These are phyloP conservation scores for Penicillium soppii DNA, from an alignment of 495 filamentous ascomycete species.

Conservation along the genomic window DNA sequence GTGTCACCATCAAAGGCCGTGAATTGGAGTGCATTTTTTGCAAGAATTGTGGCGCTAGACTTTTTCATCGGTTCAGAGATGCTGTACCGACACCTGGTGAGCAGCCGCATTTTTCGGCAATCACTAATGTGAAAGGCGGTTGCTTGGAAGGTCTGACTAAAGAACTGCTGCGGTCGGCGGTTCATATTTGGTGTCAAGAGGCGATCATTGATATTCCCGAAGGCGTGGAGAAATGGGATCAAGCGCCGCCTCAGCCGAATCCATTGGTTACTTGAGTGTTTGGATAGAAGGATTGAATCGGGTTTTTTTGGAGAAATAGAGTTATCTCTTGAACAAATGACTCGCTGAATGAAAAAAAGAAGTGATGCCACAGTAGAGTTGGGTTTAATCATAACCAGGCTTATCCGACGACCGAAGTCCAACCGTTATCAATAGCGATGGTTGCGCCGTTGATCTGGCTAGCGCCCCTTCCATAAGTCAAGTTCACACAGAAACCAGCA, in stretches of 20 bases:
- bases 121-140: slow-evolving; percentile 60
- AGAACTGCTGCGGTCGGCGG: slow-evolving; percentile 50
- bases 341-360: too few relatives aligned
- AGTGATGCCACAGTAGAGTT: background rate
- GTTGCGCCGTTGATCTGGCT: slow-evolving; percentile 34
- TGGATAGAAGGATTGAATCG: too few relatives aligned
- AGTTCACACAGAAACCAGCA: slow-evolving; percentile 29
- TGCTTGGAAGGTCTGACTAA: slow-evolving; percentile 53
- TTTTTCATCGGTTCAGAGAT: slow-evolving; percentile 55
- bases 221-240: slow-evolving; percentile 43
- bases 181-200: slow-evolving; percentile 62
- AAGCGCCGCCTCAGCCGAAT: slow-evolving; percentile 16
- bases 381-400: too few relatives aligned
- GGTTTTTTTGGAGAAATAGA: too few relatives aligned
- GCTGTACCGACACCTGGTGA: slow-evolving; percentile 32
- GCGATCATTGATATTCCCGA: slow-evolving; percentile 65
- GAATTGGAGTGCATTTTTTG: slow-evolving; percentile 59
- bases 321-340: too few relatives aligned
- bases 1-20: slow-evolving; percentile 41
- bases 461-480: slow-evolving; percentile 28
- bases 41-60: slow-evolving; percentile 55
- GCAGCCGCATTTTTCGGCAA: slow-evolving; percentile 18
- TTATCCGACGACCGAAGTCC: slow-evolving; percentile 27
- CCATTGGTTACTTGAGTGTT: slow-evolving; percentile 5
- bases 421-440: slow-evolving; percentile 35